Evolutionary conservation across 177 flowering plant genomes (phyloP), one percentile per base, ranked within the genome.

Genomic region (Vitis hybrid): DNA sequence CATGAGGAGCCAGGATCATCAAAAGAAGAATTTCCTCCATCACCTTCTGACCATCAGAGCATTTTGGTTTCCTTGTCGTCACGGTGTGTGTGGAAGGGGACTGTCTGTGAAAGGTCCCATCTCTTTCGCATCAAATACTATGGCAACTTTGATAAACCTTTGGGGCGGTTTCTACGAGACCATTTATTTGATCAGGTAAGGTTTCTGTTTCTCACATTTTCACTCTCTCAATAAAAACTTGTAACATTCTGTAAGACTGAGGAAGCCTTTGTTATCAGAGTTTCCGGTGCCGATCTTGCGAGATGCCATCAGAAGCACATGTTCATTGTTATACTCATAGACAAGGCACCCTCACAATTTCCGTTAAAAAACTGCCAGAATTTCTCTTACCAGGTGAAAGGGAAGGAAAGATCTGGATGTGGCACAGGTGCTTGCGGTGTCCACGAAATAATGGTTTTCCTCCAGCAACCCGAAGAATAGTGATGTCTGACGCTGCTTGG

Each of bases 401-500:
- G 63, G 97, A 96, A 54, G 98, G 98, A 52, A 96, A 91, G 86
- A 94, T 96, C 73, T 96, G 99, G 99, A 96, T 96, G 99, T 96
- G 99, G 99, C 99, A 94, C 64, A 80, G 99, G 75, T 96, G 99
- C 81, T 73, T 96, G 70, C 79, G 81, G 64, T 96, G 98, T 80
- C 97, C 99, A 53, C 80, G 97, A 56, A 70, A 24, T 55, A 82
- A 84, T 71, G 91, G 95, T 7, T 91, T 89, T 68, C 99, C 98
- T 64, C 99, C 99, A 24, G 92, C 99, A 24, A 96, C 99, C 59
- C 78, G 88, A 61, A 86, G 99, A 73, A 79, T 92, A 44, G 87
- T 90, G 65, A 96, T 96, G 99, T 96, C 99, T 71, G 94, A 96
- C 87, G 98, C 98, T 78, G 99, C 99, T 28, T 96, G 99, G 99